phyloP scores from a whole-genome alignment of 176 grass and related monocot species.

The Alopecurus myosuroides region DNA sequence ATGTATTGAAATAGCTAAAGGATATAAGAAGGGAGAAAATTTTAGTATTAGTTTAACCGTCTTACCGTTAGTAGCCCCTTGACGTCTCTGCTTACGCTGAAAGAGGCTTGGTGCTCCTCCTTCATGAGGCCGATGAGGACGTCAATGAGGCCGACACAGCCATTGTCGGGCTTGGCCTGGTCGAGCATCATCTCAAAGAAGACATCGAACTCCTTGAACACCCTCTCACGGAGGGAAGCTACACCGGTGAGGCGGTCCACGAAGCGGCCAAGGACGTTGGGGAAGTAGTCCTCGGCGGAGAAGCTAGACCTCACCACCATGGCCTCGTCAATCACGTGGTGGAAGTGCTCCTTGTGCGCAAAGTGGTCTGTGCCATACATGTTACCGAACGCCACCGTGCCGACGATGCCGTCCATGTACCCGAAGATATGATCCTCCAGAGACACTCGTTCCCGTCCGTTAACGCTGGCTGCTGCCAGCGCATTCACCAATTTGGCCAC shows the following conservation, averaged over 20 bases:
- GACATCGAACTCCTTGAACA: neutral
- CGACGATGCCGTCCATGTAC: constrained; percentile 5
- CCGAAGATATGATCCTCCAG: neutral
- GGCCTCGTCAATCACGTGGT: neutral
- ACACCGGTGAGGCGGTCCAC: neutral
- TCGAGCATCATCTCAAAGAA: constrained; percentile 6
- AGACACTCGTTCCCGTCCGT: neutral
- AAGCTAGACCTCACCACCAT: constrained; percentile 1
- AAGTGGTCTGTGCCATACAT: neutral
- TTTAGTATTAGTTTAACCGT: too few relatives aligned
- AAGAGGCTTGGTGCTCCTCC: neutral
- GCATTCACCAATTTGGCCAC: neutral
- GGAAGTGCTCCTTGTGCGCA: neutral
- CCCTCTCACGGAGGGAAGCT: neutral
- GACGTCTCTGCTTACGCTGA: neutral
- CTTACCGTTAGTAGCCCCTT: neutral
- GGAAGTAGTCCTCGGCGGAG: constrained; percentile 20
- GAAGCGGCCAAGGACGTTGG: neutral
- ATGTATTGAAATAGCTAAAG: too few relatives aligned
- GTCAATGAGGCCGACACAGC: neutral
- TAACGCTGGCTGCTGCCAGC: neutral
- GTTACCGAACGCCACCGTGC: constrained; percentile 13
- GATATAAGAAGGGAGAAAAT: too few relatives aligned
- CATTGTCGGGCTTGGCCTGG: neutral
- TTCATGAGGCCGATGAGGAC: constrained; percentile 8